Conservation (phyloP, 331 rosid genomes). For the Pyracantha coccinea region DNA sequence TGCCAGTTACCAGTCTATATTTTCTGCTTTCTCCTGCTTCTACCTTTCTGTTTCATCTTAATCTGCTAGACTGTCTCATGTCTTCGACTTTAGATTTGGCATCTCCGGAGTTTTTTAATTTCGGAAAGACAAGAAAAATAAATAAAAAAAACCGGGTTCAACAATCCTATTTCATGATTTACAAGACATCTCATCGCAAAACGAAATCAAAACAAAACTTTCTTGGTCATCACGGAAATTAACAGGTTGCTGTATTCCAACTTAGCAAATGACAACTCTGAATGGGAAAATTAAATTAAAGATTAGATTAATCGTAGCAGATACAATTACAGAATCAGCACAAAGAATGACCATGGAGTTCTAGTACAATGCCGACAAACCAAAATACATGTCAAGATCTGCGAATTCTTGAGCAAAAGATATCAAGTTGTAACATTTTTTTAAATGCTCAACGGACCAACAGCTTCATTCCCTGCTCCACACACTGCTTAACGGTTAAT, state of each 20-base stretch:
- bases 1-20: not conserved
- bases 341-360: not conserved
- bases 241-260: not conserved
- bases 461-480: conserved; percentile 28
- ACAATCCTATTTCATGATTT: not conserved
- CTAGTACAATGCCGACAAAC: not conserved
- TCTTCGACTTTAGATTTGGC: not conserved
- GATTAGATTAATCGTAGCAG: not conserved
- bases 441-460: conserved; percentile 27
- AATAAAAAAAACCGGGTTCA: not conserved
- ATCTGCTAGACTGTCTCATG: not conserved
- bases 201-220: not conserved
- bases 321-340: conserved; percentile 10
- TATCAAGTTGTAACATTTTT: conserved; percentile 7
- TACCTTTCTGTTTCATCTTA: not conserved
- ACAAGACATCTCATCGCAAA: not conserved
- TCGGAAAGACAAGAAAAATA: not conserved
- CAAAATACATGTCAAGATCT: not conserved
- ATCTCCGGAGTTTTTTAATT: not conserved
- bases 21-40: not conserved
- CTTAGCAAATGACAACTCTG: not conserved
- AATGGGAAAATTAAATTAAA: not conserved
- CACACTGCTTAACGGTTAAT: not conserved
- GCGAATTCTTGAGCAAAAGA: not conserved
- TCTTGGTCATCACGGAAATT: not conserved